phyloP scores from a whole-genome alignment of 2,329 filamentous ascomycete genomes.

The Lachnellula cervina region DNA sequence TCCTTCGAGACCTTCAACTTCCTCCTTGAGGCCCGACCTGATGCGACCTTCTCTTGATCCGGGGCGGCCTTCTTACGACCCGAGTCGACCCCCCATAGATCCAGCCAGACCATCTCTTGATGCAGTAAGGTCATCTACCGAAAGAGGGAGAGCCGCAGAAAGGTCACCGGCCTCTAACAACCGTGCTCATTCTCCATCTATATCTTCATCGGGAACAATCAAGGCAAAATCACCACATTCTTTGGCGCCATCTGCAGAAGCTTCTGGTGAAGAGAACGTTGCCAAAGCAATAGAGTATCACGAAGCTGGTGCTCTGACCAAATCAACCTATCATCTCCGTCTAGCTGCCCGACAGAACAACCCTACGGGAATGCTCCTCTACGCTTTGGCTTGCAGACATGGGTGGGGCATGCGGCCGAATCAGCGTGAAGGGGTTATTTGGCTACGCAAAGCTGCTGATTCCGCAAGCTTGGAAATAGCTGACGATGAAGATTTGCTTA shows the following conservation, averaged over 20 bases:
- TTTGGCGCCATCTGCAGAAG: constrained; percentile 54
- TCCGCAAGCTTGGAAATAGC: constrained; percentile 76
- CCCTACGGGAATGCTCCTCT: constrained; percentile 92
- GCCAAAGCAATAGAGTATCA: constrained; percentile 87
- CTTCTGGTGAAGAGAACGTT: constrained; percentile 83
- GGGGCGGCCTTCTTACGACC: constrained; percentile 43
- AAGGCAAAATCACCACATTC: constrained; percentile 45
- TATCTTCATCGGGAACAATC: constrained; percentile 29
- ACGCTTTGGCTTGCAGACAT: constrained; percentile 89
- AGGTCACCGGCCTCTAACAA: constrained; percentile 47
- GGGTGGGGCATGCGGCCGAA: constrained; percentile 98
- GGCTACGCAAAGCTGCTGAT: constrained; percentile 88
- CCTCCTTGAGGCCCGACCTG: constrained; percentile 33
- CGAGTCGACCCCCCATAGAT: constrained; percentile 45
- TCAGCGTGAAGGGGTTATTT: constrained; percentile 81
- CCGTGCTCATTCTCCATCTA: constrained; percentile 14
- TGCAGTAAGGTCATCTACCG: constrained; percentile 43
- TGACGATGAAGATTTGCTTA: constrained; percentile 66
- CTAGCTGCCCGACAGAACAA: constrained; percentile 81
- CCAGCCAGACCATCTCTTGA: constrained; percentile 46
- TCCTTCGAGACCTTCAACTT: constrained; percentile 55
- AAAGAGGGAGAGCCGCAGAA: constrained; percentile 46
- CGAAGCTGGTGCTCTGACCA: constrained; percentile 78
- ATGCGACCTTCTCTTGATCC: constrained; percentile 43
- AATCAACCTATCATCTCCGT: constrained; percentile 93